These are phyloP conservation scores for Amanita pallidorosea DNA, from an alignment of 768 basidiomycete species.

Conservation along the genomic window DNA sequence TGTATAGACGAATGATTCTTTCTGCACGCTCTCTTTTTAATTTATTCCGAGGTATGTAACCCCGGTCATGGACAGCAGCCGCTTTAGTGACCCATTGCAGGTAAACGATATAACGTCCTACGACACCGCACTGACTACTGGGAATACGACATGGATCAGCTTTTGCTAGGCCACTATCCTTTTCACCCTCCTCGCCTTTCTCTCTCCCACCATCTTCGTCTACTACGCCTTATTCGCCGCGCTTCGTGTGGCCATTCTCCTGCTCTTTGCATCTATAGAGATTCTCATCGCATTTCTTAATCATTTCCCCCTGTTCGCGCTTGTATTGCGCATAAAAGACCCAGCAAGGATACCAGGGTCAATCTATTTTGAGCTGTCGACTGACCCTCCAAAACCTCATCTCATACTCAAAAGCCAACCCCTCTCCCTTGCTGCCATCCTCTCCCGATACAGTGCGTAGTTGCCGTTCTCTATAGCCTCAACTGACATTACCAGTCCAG, in stretches of 20 bases:
- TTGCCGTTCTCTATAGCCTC: not conserved
- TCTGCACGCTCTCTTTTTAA: slow-evolving; percentile 70
- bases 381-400: not conserved
- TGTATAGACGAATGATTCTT: slow-evolving; percentile 52
- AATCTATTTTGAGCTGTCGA: slow-evolving; percentile 5
- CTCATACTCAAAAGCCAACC: slow-evolving; percentile 33
- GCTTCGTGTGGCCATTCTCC: slow-evolving; percentile 38
- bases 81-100: not conserved
- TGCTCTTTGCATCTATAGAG: slow-evolving; percentile 52
- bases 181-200: slow-evolving; percentile 71
- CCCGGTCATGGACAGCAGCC: too few relatives aligned
- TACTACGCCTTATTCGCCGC: slow-evolving; percentile 78
- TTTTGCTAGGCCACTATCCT: slow-evolving; percentile 90
- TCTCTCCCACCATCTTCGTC: slow-evolving; percentile 76
- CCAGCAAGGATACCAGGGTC: slow-evolving; percentile 73
- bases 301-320: slow-evolving; percentile 83
- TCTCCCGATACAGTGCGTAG: slow-evolving; percentile 47
- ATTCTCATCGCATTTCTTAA: slow-evolving; percentile 73
- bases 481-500: slow-evolving; percentile 17
- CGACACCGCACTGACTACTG: slow-evolving; percentile 83
- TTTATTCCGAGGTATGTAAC: slow-evolving; percentile 54
- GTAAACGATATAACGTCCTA: slow-evolving; percentile 85
- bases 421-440: slow-evolving; percentile 37
- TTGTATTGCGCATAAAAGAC: slow-evolving; percentile 80
- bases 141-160: slow-evolving; percentile 87